Base-by-base conservation (phyloP, 2,329 filamentous ascomycete species). In the Penicillium sp. region DNA sequence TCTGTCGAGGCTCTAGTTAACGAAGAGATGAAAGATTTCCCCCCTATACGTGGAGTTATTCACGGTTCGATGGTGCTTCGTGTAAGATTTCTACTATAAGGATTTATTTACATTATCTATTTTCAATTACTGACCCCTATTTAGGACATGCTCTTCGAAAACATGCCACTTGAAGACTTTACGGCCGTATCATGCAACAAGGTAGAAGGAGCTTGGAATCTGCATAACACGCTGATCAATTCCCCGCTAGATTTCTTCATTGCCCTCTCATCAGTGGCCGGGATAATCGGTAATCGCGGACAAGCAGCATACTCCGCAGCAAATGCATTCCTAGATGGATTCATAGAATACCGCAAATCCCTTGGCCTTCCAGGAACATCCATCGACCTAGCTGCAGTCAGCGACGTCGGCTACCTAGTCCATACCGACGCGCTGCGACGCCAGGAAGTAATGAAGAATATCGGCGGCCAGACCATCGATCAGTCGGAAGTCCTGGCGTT, bases 401-500 rank as follows among this genome's bases (percentile, higher is more conserved):
- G 65, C 8, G 64, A 68, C 15, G 58, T 62, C 9, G 66, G 66
- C 1, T 67, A 67, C 39, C 58, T 68, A 4, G 64, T 64, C 34
- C 59, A 63, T 19, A 57, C 57, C 5, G 61, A 65, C 38, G 36
- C 50, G 8, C 61, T 64, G 29, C 60, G 64, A 6, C 63, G 57
- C 13, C 55, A 66, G 47, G 66, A 68, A 48, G 61, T 66, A 7
- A 46, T 64, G 5, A 68, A 68, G 38, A 67, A 70, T 51, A 65
- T 68, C 16, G 65, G 63, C 11, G 53, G 51, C 11, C 60, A 56
- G 47, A 63, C 59, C 3, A 63, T 65, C 31, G 60, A 62, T 62
- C 82, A 81, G 63, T 76, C 77, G 7, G 82, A 86, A 68, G 81
- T 85, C 0, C 70, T 84, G 1, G 82, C 82, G 0, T 74, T 86